These are phyloP conservation scores for Pseudevernia furfuracea DNA, from an alignment of 495 filamentous ascomycete genomes.

Conservation along the genomic window DNA sequence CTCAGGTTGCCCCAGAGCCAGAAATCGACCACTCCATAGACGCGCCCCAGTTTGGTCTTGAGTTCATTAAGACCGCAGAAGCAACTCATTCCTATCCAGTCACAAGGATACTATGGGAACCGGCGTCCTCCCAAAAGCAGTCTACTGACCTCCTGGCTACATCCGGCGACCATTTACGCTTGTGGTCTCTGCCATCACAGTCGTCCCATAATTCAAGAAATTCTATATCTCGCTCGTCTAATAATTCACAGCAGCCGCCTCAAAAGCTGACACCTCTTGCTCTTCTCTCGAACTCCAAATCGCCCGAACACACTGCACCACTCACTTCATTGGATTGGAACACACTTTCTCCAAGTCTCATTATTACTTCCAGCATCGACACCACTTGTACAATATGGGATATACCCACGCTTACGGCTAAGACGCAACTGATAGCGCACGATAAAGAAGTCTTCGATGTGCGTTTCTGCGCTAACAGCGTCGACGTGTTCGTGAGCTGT, in stretches of 20 bases:
- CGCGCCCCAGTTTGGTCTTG: slow-evolving; percentile 64
- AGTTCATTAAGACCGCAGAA: slow-evolving; percentile 92
- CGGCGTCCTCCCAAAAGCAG: slow-evolving; percentile 91
- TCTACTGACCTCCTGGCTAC: slow-evolving; percentile 94
- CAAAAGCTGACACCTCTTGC: slow-evolving; percentile 91
- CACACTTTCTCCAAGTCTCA: slow-evolving; percentile 85
- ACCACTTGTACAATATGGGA: slow-evolving; percentile 99
- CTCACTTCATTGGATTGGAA: slow-evolving; percentile 98
- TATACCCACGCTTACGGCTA: slow-evolving; percentile 93
- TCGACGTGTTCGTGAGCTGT: slow-evolving; percentile 96
- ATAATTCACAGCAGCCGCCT: slow-evolving; percentile 54
- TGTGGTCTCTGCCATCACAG: slow-evolving; percentile 78
- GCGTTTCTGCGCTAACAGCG: slow-evolving; percentile 89
- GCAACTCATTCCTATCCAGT: slow-evolving; percentile 97
- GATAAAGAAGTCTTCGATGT: slow-evolving; percentile 99
- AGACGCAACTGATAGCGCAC: slow-evolving; percentile 96
- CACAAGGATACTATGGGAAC: slow-evolving; percentile 93
- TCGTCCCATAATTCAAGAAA: slow-evolving; percentile 54
- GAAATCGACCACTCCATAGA: slow-evolving; percentile 56
- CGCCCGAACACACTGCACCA: slow-evolving; percentile 93
- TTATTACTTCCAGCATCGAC: slow-evolving; percentile 98
- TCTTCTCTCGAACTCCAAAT: slow-evolving; percentile 93
- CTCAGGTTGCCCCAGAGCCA: slow-evolving; percentile 63
- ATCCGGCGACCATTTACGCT: slow-evolving; percentile 87
- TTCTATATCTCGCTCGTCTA: slow-evolving; percentile 64